phyloP scores from a whole-genome alignment of 345 rosid species.

The Pistacia vera region DNA sequence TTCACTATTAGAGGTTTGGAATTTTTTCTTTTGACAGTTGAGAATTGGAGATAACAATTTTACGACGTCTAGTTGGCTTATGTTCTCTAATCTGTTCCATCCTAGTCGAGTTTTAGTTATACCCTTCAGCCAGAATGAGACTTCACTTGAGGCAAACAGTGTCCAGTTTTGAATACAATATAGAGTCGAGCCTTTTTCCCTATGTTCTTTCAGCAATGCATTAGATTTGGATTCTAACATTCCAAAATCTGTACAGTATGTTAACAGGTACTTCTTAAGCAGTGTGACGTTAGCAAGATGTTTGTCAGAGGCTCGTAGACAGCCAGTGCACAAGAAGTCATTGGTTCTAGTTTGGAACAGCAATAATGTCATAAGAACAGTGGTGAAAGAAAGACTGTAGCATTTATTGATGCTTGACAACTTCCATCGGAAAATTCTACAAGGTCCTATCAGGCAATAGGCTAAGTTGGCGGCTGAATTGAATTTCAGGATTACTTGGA shows the following conservation, averaged over 20 bases:
- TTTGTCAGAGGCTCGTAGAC: slow-evolving; percentile 13
- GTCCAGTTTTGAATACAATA: neutral
- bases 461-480: too few relatives aligned
- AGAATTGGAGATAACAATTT: neutral
- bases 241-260: slow-evolving; percentile 33
- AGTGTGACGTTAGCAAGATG: slow-evolving; percentile 68
- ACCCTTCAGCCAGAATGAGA: neutral
- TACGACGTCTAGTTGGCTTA: too few relatives aligned
- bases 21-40: neutral
- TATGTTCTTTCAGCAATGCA: neutral
- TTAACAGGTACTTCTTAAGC: slow-evolving; percentile 39
- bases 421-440: neutral
- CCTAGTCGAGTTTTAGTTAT: neutral
- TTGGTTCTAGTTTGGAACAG: slow-evolving; percentile 53
- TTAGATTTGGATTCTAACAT: neutral
- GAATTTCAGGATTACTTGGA: too few relatives aligned
- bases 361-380: slow-evolving; percentile 37
- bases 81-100: neutral
- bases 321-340: slow-evolving; percentile 59
- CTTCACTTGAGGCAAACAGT: neutral
- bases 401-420: neutral
- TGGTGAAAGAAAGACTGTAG: slow-evolving; percentile 69
- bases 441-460: neutral
- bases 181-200: too few relatives aligned
- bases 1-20: neutral